A percentile compares a stretch with the other conserved stretches of the same genome.
Evolutionary conservation across 2,329 filamentous ascomycete genomes (phyloP).

Genomic region (Nannizziopsis arthrosporioides): DNA sequence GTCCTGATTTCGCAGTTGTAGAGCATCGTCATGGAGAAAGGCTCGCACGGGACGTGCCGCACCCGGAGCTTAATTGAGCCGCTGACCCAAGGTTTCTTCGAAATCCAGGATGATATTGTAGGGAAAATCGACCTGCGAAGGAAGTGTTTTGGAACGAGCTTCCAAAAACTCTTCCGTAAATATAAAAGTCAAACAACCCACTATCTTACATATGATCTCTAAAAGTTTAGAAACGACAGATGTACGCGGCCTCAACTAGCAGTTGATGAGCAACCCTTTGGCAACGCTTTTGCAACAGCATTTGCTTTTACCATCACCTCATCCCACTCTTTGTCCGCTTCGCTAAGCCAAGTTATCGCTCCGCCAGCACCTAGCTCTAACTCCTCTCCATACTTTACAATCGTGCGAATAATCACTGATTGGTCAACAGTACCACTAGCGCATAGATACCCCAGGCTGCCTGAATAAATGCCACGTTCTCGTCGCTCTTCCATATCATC

Average conservation of each 20-base stretch:
- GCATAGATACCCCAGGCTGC: slow-evolving; percentile 82
- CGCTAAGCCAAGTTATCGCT: slow-evolving; percentile 76
- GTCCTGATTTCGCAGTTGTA: no score
- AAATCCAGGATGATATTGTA: no score
- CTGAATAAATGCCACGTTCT: slow-evolving; percentile 66
- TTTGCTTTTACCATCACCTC: slow-evolving; percentile 74
- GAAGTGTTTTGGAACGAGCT: no score
- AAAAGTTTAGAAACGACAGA: no score
- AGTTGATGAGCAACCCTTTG: slow-evolving; percentile 22
- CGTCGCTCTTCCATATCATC: slow-evolving; percentile 50
- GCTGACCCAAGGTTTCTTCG: no score
- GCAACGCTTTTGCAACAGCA: slow-evolving; percentile 29
- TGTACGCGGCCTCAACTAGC: neutral
- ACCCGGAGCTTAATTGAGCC: no score
- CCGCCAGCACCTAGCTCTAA: slow-evolving; percentile 67
- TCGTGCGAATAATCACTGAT: slow-evolving; percentile 77
- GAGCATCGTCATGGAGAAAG: no score
- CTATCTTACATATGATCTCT: no score
- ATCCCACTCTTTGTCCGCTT: slow-evolving; percentile 66
- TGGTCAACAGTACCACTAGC: slow-evolving; percentile 76
- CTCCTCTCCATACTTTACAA: slow-evolving; percentile 43
- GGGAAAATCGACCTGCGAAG: no score
- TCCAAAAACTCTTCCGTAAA: no score
- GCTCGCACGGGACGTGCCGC: no score
- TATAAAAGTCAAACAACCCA: no score